Conservation (phyloP, 441 rosid genomes). For the Jatropha multifida region DNA sequence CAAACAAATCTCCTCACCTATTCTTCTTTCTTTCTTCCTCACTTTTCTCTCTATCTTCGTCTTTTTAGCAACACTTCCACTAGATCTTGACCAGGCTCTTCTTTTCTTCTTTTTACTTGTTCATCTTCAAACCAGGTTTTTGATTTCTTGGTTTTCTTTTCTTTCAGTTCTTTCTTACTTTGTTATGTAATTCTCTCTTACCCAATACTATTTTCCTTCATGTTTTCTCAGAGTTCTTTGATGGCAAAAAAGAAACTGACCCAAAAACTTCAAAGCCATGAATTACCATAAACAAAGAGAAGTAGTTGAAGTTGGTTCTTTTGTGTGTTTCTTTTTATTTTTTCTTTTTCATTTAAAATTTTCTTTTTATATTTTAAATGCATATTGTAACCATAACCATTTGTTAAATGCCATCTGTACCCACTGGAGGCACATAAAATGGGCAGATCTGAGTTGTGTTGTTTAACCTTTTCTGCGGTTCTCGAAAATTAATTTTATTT, state of each 20-base stretch:
- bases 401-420: conserved; percentile 14
- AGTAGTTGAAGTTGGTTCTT: conserved; percentile 8
- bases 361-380: neutral
- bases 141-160: neutral
- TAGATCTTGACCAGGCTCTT: conserved; percentile 28
- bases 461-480: neutral
- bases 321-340: conserved; percentile 3
- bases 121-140: neutral
- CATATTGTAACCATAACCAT: neutral
- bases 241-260: neutral
- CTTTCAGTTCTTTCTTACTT: too few relatives aligned
- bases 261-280: conserved; percentile 15
- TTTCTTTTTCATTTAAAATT: neutral
- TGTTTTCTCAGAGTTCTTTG: neutral
- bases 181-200: neutral
- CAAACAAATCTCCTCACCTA: conserved; percentile 9
- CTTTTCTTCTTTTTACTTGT: neutral
- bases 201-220: neutral
- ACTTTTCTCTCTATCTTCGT: neutral
- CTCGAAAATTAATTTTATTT: neutral
- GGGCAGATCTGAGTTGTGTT: conserved; percentile 7
- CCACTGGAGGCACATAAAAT: neutral
- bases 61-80: neutral
- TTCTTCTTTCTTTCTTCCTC: conserved; percentile 4
- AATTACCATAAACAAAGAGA: conserved; percentile 9